Percentiles rank a stretch among this genome's conserved stretches.
These are phyloP conservation scores for Ganoderma leucocontextum DNA, from an alignment of 1,284 basidiomycete genomes.

Conservation along the genomic window DNA sequence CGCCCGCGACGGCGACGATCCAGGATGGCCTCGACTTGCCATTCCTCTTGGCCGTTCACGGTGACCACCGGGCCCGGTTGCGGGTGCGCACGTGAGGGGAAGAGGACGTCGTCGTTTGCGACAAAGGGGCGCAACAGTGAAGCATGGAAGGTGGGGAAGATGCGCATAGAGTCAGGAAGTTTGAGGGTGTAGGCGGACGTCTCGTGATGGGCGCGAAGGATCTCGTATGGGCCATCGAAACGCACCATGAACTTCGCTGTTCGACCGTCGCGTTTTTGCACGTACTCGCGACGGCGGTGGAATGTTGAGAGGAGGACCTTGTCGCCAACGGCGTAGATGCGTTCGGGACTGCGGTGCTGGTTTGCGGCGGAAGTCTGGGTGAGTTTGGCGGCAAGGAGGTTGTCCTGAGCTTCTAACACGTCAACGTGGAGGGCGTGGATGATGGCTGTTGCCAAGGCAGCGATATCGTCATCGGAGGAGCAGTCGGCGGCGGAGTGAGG, in stretches of 20 bases:
- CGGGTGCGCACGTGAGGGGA: constrained; percentile 24
- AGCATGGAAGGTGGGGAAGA: constrained; percentile 36
- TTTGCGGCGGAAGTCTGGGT: constrained; percentile 22
- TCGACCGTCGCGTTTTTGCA: constrained; percentile 34
- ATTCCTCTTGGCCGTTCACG: constrained; percentile 6
- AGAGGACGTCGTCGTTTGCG: constrained; percentile 10
- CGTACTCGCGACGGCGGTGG: constrained; percentile 39
- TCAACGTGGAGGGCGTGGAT: constrained; percentile 20
- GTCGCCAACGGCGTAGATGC: constrained; percentile 34
- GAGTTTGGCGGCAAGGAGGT: constrained; percentile 28
- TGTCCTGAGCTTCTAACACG: constrained; percentile 31
- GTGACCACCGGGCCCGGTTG: constrained; percentile 10
- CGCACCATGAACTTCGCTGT: constrained; percentile 47
- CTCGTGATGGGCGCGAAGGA: constrained; percentile 28
- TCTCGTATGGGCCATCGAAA: constrained; percentile 44
- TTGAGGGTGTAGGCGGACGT: constrained; percentile 37
- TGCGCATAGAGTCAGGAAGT: constrained; percentile 36
- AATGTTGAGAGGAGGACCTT: constrained; percentile 41
- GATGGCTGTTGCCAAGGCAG: not conserved
- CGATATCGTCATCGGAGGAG: not conserved
- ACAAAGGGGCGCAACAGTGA: constrained; percentile 15
- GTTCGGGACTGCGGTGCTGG: not conserved
- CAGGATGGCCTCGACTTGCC: constrained; percentile 21
- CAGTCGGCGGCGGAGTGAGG: not conserved
- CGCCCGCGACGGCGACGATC: constrained; percentile 18